phyloP scores from a whole-genome alignment of 345 rosid species.

The Cardamine occulta region DNA sequence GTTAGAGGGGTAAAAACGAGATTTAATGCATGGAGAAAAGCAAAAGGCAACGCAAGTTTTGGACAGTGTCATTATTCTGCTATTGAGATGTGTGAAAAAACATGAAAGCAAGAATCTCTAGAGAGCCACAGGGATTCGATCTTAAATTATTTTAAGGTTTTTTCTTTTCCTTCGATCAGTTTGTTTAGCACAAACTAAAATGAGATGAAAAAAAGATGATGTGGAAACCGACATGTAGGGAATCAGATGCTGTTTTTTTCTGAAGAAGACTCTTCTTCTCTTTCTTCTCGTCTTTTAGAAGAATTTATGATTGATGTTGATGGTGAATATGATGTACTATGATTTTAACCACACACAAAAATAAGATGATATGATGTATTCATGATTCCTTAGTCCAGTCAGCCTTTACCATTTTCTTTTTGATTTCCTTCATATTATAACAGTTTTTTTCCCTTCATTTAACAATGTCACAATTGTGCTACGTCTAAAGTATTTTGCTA shows the following conservation, averaged over 20 bases:
- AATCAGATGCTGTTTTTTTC: conserved; percentile 43
- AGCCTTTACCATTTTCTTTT: conserved; percentile 6
- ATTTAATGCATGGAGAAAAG: conserved; percentile 45
- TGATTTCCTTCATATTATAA: not conserved
- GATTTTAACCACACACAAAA: not conserved
- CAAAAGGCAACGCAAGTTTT: conserved; percentile 35
- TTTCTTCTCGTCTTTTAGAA: conserved; percentile 35
- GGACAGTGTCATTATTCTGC: conserved; percentile 24
- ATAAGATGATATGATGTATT: not conserved
- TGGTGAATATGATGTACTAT: not conserved
- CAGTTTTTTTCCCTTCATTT: not conserved
- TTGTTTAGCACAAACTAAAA: conserved; percentile 33
- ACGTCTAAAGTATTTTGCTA: not conserved
- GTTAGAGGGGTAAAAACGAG: conserved; percentile 31
- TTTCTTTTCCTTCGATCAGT: conserved; percentile 19
- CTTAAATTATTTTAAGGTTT: conserved; percentile 13
- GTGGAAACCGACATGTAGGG: conserved; percentile 43
- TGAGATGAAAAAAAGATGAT: conserved; percentile 27
- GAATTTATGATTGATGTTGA: conserved; percentile 39
- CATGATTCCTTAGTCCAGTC: not conserved
- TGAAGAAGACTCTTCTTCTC: conserved; percentile 41
- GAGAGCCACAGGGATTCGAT: conserved; percentile 17
- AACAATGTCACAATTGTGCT: not conserved
- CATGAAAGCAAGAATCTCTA: conserved; percentile 33
- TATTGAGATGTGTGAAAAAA: conserved; percentile 37